Percentiles rank a stretch among this genome's conserved stretches.
These are phyloP conservation scores for Phytophthora citrophthora DNA, from an alignment of 352 stramenopile genomes.

Conservation along the genomic window DNA sequence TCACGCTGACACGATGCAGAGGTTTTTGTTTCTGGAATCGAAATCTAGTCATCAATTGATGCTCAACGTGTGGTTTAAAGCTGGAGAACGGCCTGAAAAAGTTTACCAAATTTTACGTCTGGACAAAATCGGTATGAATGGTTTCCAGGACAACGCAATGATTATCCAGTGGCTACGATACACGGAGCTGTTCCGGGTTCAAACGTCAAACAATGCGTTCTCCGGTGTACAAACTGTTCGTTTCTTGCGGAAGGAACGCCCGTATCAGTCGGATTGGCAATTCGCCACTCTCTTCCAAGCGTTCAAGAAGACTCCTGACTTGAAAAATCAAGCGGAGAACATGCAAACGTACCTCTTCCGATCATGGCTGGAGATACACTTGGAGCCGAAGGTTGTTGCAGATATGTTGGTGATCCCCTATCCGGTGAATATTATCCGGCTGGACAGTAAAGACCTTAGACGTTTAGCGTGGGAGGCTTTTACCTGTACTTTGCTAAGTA, in stretches of 20 bases:
- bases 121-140: background rate
- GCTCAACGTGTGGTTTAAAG: background rate
- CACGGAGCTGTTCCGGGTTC: background rate
- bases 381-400: background rate
- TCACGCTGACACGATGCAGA: slow-evolving; percentile 1
- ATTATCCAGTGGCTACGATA: background rate
- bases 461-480: background rate
- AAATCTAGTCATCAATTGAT: background rate
- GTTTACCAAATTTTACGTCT: background rate
- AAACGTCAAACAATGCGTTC: background rate
- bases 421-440: background rate
- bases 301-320: background rate
- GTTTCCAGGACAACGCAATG: background rate
- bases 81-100: background rate
- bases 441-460: background rate
- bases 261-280: background rate
- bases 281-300: background rate
- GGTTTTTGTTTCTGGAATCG: background rate
- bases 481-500: background rate
- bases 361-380: background rate
- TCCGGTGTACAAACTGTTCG: background rate
- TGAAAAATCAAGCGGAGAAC: slow-evolving; percentile 3
- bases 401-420: background rate
- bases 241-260: background rate
- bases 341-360: background rate